Conservation (phyloP, 106 monocot genomes). For the Dendrobium chrysotoxum region DNA sequence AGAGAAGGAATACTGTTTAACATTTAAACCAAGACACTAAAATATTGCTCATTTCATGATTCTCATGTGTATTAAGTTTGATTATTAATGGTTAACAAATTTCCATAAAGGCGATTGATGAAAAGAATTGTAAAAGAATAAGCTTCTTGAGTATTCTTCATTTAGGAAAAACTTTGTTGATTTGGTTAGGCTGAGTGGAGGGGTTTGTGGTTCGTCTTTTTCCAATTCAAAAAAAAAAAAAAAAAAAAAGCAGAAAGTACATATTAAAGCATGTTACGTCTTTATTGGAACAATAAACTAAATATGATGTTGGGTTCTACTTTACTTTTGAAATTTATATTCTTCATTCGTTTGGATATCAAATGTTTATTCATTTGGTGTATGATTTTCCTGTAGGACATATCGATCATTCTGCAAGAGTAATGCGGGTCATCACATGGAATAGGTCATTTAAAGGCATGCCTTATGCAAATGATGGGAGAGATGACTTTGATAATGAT, state of each 20-base stretch:
- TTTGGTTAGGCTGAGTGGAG: neutral
- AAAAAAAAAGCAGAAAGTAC: neutral
- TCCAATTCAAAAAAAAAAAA: too few relatives aligned
- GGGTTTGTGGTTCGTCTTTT: too few relatives aligned
- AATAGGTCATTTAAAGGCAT: constrained; percentile 84
- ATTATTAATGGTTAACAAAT: neutral
- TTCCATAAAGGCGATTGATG: neutral
- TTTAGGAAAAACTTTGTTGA: neutral
- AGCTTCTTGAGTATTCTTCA: neutral
- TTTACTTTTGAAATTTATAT: neutral
- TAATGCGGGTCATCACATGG: constrained; percentile 94
- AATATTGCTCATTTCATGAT: neutral
- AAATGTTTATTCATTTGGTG: neutral
- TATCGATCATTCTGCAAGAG: constrained; percentile 90
- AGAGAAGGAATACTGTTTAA: neutral
- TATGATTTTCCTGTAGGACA: constrained; percentile 42
- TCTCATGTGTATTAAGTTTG: neutral
- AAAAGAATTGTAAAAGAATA: neutral
- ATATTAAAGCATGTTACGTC: neutral
- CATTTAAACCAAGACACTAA: neutral
- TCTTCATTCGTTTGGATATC: neutral
- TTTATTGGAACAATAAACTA: neutral
- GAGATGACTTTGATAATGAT: constrained; percentile 85
- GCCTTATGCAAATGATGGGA: constrained; percentile 49
- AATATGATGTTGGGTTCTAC: neutral